Evolutionary conservation across 306 rosid genomes (phyloP), one percentile per base, ranked within the genome.

Genomic region (Medicago ruthenica): DNA sequence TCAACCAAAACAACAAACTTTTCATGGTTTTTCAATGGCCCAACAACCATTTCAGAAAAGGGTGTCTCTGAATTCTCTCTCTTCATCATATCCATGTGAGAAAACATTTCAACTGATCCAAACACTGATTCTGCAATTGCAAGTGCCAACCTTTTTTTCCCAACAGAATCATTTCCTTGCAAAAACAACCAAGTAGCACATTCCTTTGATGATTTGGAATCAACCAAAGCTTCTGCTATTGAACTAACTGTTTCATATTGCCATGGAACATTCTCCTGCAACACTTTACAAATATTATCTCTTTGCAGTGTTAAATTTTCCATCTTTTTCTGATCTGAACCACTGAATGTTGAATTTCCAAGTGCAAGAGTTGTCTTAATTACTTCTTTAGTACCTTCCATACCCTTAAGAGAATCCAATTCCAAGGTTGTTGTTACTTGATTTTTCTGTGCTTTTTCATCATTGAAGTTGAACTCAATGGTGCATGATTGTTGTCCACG

Each of bases 191-290:
- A 96, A 76, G 80, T 74, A 27, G 59, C 67, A 40, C 86, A 82
- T 58, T 82, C 84, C 74, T 80, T 83, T 31, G 82, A 64, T 10
- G 88, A 76, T 77, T 85, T 83, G 60, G 88, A 82, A 80, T 79
- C 84, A 31, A 86, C 73, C 78, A 89, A 76, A 24, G 88, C 96
- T 76, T 88, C 90, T 45, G 91, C 97, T 42, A 96, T 79, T 31
- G 93, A 85, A 79, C 91, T 82, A 82, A 87, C 71, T 73, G 86
- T 82, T 81, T 92, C 94, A 54, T 89, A 88, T 73, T 90, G 98
- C 99, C 99, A 96, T 55, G 98, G 98, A 69, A 96, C 97, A 84
- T 89, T 88, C 87, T 90, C 98, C 85, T 83, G 90, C 88, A 96
- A 83, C 55, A 85, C 67, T 82, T 83, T 88, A 76, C 88, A 85